Evolutionary conservation across 139 green algal species (phyloP).

Genomic region (Picochlorum sp.): DNA sequence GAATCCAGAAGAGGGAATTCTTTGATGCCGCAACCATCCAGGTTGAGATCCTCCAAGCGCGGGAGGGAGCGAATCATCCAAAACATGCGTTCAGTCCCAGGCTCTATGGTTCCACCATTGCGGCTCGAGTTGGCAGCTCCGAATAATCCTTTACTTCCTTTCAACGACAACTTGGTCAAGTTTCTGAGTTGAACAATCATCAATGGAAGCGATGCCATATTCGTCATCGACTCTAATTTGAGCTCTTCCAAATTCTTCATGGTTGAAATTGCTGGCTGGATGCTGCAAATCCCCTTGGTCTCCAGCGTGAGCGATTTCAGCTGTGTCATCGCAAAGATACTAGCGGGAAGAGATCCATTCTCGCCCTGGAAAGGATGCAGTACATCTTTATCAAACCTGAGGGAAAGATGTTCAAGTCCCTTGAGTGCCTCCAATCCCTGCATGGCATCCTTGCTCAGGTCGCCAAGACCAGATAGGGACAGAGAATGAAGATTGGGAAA

Average conservation of each 20-base stretch:
- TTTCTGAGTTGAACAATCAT: neutral
- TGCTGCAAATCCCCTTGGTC: neutral
- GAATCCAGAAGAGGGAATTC: neutral
- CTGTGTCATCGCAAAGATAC: neutral
- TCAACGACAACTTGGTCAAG: neutral
- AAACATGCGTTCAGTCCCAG: slow-evolving; percentile 1
- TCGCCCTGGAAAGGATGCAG: neutral
- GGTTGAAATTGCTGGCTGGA: neutral
- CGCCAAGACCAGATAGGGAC: no score
- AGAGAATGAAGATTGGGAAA: no score
- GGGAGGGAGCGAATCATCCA: slow-evolving; percentile 5
- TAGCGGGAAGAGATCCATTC: neutral
- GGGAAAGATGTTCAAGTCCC: no score
- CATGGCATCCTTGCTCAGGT: no score
- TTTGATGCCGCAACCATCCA: slow-evolving; percentile 1
- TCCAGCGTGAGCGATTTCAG: neutral
- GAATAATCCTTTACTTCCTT: neutral
- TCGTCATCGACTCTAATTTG: neutral
- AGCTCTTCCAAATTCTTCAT: slow-evolving; percentile 4
- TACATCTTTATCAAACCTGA: no score
- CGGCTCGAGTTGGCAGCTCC: neutral
- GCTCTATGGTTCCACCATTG: neutral
- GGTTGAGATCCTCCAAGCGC: neutral
- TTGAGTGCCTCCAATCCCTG: no score
- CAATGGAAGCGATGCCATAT: neutral